phyloP scores from a whole-genome alignment of 192 early-diverging fungal species.

The Helicostylum pulchrum region DNA sequence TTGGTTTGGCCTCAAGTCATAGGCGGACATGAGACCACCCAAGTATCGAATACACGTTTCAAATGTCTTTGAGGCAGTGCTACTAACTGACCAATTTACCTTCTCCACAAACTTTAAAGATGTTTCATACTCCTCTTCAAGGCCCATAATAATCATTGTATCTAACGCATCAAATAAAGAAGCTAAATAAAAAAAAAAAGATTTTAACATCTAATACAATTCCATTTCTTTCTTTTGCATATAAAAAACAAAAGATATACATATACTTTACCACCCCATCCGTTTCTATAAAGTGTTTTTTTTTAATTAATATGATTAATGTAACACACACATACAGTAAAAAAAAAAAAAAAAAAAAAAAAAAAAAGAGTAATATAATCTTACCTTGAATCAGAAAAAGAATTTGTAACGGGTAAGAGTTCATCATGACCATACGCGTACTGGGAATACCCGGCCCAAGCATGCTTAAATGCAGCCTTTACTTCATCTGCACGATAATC shows the following conservation, averaged over 20 bases:
- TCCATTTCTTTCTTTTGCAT: no score
- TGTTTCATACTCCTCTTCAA: slow-evolving; percentile 33
- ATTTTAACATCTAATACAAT: no score
- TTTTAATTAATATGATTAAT: not conserved
- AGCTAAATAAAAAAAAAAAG: slow-evolving; percentile 18
- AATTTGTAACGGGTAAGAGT: slow-evolving; percentile 36
- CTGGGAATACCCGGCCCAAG: slow-evolving; percentile 73
- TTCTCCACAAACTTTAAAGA: slow-evolving; percentile 7
- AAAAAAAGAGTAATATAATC: not conserved
- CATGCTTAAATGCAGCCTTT: slow-evolving; percentile 59
- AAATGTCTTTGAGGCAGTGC: slow-evolving; percentile 59
- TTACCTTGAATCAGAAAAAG: slow-evolving; percentile 32
- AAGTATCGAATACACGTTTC: slow-evolving; percentile 78
- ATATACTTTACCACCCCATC: slow-evolving; percentile 44
- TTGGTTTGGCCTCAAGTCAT: slow-evolving; percentile 73
- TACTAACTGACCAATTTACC: slow-evolving; percentile 49
- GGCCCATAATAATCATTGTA: slow-evolving; percentile 81
- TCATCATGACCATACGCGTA: slow-evolving; percentile 81
- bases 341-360: no score
- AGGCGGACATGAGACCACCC: slow-evolving; percentile 78
- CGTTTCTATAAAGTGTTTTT: slow-evolving; percentile 27
- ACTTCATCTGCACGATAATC: slow-evolving; percentile 42
- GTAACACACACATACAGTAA: not conserved
- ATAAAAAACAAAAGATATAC: not conserved
- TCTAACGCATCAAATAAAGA: slow-evolving; percentile 86